Evolutionary conservation across 805 yeast genomes (phyloP), one percentile per base, ranked within the genome.

Genomic region (Sugiyamaella lignohabitans): DNA sequence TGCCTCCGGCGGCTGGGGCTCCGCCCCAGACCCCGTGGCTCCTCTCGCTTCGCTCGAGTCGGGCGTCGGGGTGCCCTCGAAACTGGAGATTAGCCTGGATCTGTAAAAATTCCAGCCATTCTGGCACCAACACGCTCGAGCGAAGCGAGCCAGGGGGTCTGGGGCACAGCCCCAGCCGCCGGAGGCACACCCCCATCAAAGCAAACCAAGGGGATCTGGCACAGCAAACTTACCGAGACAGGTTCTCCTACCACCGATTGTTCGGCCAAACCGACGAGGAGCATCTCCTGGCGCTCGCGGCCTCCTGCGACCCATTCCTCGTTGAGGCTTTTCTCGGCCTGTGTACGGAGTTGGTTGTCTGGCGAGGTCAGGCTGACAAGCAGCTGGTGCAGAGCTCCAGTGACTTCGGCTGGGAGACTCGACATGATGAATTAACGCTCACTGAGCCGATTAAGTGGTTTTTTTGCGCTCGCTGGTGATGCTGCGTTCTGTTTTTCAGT

Each of bases 221-320:
- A 3, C 6, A 5, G n/a, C n/a, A 21, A n/a, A 27, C 43, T 14
- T 4, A 37, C 29, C 42, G 23, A 22, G 39, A 40, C 80, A 53
- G 75, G 74, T n/a, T 71, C 67, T 8, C 89, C 86, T 30, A 57
- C 59, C 2, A 81, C 73, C 2, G 96, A 80, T 58, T 83, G 89
- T 61, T 84, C 85, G 3, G 96, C 88, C 42, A 91, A 72, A 56
- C 87, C 93, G 2, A 83, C 70, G 49, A 91, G 70, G 39, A 91
- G 69, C 48, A 80, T 63, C 54, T 83, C 89, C 40, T 86, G 84
- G 47, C 80, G 79, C 30, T 77, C 80, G 16, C 39, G 42, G 5
- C 51, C 53, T 36, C 64, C 66, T 14, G 73, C 73, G 21, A 82
- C 75, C 97, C 97, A 93, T 23, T 84, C 84, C 10, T 72, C 69